Conservation (phyloP, 2,329 filamentous ascomycete species). For the Trichophyton rubrum region DNA sequence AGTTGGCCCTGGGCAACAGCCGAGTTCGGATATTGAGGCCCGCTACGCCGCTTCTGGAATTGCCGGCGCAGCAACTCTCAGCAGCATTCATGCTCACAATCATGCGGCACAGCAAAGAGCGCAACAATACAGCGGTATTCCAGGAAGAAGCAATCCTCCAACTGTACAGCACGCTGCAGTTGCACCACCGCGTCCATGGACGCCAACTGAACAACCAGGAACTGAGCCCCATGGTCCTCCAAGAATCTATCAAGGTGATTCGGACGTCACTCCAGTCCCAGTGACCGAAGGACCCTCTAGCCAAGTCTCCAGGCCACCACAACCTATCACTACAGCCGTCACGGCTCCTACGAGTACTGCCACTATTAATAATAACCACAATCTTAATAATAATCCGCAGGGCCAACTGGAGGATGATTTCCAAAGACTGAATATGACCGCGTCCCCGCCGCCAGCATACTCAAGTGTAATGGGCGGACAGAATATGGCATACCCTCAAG, state of each 20-base stretch:
- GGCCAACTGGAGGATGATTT: slow-evolving; percentile 64
- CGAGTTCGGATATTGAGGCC: slow-evolving; percentile 73
- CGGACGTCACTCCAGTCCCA: slow-evolving; percentile 45
- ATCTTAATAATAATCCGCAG: slow-evolving; percentile 47
- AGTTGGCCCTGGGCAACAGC: slow-evolving; percentile 56
- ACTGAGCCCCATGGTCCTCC: slow-evolving; percentile 79
- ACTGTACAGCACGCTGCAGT: slow-evolving; percentile 20
- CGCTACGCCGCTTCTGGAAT: slow-evolving; percentile 86
- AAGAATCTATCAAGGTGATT: slow-evolving; percentile 77
- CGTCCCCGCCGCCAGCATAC: slow-evolving; percentile 90
- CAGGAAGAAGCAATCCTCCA: slow-evolving; percentile 21
- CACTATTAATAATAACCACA: slow-evolving; percentile 9
- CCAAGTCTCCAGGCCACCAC: slow-evolving; percentile 25
- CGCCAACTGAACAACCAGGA: slow-evolving; percentile 80
- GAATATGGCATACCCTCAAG: slow-evolving; percentile 42
- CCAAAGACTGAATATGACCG: slow-evolving; percentile 63
- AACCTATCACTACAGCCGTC: slow-evolving; percentile 9
- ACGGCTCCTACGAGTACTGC: not conserved
- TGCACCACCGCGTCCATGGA: slow-evolving; percentile 61
- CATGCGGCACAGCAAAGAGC: slow-evolving; percentile 68
- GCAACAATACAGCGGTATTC: slow-evolving; percentile 58
- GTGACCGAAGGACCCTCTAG: slow-evolving; percentile 17
- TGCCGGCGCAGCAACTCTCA: slow-evolving; percentile 70
- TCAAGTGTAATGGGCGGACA: slow-evolving; percentile 64
- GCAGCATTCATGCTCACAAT: slow-evolving; percentile 60